phyloP scores from a whole-genome alignment of 371 early-diverging fungal species.

The Mortierella polycephala region DNA sequence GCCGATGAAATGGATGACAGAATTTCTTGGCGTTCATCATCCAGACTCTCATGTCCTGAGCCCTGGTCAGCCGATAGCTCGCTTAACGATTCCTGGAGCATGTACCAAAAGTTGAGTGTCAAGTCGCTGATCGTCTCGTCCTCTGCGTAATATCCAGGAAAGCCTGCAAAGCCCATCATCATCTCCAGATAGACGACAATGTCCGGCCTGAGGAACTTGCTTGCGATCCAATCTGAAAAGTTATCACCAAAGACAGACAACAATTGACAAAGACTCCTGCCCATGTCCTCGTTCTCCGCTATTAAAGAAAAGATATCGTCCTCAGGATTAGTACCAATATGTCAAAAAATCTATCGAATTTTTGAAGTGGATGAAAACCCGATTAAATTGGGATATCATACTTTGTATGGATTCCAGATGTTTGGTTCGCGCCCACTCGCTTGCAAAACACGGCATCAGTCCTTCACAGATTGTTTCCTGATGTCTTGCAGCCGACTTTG shows the following conservation, averaged over 20 bases:
- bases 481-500: conserved; percentile 37
- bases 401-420: conserved; percentile 60
- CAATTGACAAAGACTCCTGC: conserved; percentile 66
- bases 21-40: conserved; percentile 45
- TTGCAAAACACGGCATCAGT: conserved; percentile 65
- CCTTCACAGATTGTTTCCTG: conserved; percentile 60
- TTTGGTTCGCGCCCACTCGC: conserved; percentile 60
- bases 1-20: conserved; percentile 37
- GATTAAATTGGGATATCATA: conserved; percentile 21
- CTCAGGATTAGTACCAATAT: neutral
- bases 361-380: conserved; percentile 18
- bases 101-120: conserved; percentile 79
- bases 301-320: conserved; percentile 12
- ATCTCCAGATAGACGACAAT: conserved; percentile 65
- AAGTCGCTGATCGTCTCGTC: conserved; percentile 80
- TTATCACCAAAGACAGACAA: conserved; percentile 78
- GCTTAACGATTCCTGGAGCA: conserved; percentile 73
- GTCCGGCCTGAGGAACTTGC: conserved; percentile 59
- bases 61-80: conserved; percentile 19
- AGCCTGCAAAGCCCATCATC: conserved; percentile 76
- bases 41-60: conserved; percentile 12
- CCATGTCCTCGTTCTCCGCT: conserved; percentile 69
- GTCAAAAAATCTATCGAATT: neutral
- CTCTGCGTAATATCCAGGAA: conserved; percentile 74
- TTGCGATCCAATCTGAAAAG: conserved; percentile 69